Conservation (phyloP, 2,329 filamentous ascomycete species). For the Parasarocladium wereldwijsianum region DNA sequence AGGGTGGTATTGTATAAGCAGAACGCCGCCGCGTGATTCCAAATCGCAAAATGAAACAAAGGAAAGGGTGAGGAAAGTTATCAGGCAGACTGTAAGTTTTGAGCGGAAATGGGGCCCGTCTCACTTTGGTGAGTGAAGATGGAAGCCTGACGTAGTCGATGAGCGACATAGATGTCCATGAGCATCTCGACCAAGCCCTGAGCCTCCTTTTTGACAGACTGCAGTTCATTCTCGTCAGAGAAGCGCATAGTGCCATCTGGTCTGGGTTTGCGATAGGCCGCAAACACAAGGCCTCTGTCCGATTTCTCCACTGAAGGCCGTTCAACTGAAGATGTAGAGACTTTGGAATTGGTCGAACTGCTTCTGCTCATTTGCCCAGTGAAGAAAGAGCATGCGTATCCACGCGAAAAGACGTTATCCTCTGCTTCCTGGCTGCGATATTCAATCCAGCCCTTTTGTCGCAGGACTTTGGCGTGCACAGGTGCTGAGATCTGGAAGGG, state of each 20-base stretch:
- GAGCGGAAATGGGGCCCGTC: slow-evolving; percentile 22
- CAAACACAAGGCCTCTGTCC: slow-evolving; percentile 40
- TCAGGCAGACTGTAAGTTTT: slow-evolving; percentile 8
- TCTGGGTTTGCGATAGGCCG: slow-evolving; percentile 35
- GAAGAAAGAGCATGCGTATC: slow-evolving; percentile 39
- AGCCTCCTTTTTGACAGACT: slow-evolving; percentile 31
- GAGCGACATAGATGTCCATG: slow-evolving; percentile 31
- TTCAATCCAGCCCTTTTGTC: slow-evolving; percentile 35
- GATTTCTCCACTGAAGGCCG: slow-evolving; percentile 13
- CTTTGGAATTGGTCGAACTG: slow-evolving; percentile 1
- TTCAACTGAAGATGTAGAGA: slow-evolving; percentile 1
- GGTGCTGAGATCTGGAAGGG: slow-evolving; percentile 36
- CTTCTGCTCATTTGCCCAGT: slow-evolving; percentile 18
- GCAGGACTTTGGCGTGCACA: slow-evolving; percentile 35
- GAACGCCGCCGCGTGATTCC: no score
- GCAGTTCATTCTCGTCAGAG: slow-evolving; percentile 25
- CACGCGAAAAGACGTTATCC: slow-evolving; percentile 30
- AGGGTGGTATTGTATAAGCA: no score
- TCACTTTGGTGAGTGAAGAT: slow-evolving; percentile 16
- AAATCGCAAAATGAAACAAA: no score
- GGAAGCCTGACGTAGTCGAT: slow-evolving; percentile 17
- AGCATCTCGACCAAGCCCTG: slow-evolving; percentile 38
- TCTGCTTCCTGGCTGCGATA: slow-evolving; percentile 28
- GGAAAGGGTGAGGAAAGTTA: no score
- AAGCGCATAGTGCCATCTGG: slow-evolving; percentile 20